Percentiles rank a stretch among this genome's conserved stretches.
Evolutionary conservation across 345 rosid species (phyloP).

Genomic region (Linum usitatissimum): DNA sequence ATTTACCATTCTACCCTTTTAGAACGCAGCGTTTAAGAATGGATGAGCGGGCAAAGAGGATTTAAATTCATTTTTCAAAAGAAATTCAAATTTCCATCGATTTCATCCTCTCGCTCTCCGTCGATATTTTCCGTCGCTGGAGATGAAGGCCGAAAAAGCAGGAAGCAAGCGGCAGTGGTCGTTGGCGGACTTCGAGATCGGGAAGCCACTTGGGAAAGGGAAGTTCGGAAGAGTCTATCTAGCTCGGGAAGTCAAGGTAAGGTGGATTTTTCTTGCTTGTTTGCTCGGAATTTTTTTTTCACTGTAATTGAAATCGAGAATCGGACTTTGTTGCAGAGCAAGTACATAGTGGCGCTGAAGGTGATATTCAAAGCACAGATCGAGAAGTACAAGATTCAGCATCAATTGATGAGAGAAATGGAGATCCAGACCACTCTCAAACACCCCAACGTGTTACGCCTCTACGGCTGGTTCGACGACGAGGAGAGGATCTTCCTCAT

Average conservation of each 20-base stretch:
- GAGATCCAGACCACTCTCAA: conserved; percentile 65
- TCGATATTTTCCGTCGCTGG: no score
- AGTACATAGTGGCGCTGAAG: conserved; percentile 72
- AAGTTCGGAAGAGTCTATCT: conserved; percentile 88
- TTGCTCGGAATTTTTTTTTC: not conserved
- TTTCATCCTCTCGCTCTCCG: no score
- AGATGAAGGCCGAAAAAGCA: no score
- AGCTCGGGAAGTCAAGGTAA: conserved; percentile 70
- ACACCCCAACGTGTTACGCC: conserved; percentile 70
- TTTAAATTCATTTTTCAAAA: no score
- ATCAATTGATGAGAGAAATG: conserved; percentile 82
- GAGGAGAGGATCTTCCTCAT: conserved; percentile 61
- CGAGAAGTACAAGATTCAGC: conserved; percentile 69
- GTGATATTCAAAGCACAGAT: conserved; percentile 80
- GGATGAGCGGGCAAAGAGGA: no score
- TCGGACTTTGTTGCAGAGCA: conserved; percentile 30
- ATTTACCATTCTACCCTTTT: no score
- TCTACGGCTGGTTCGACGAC: conserved; percentile 88
- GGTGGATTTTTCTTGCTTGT: not conserved
- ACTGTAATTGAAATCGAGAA: no score
- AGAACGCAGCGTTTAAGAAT: no score
- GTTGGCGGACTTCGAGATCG: conserved; percentile 69
- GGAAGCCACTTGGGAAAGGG: conserved; percentile 78
- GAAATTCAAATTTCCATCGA: no score
- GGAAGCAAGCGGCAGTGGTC: conserved; percentile 35